Conservation (phyloP, 164 flowering plant genomes). For the Vitis vinifera region DNA sequence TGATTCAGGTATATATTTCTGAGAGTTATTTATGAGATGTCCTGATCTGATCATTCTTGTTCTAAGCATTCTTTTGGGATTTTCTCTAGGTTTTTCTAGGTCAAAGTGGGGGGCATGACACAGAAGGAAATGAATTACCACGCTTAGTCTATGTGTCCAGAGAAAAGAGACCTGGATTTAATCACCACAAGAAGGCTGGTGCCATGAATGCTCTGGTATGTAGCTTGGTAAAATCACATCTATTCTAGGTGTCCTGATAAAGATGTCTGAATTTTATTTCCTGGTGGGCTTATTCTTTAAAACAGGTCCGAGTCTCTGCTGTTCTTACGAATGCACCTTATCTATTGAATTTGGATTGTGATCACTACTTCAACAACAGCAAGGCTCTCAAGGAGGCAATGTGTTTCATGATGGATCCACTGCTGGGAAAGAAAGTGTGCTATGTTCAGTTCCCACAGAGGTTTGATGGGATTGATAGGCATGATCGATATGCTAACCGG, state of each 20-base stretch:
- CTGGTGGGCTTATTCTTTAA: not conserved
- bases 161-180: constrained; percentile 72
- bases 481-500: constrained; percentile 64
- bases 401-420: constrained; percentile 83
- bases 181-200: constrained; percentile 82
- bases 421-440: constrained; percentile 56
- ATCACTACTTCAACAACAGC: constrained; percentile 77
- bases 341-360: constrained; percentile 70
- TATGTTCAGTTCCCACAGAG: constrained; percentile 73
- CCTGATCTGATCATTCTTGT: too few relatives aligned
- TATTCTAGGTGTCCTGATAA: not conserved
- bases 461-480: constrained; percentile 62
- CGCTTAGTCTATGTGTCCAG: constrained; percentile 70
- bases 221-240: not conserved
- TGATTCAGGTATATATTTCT: constrained; percentile 57
- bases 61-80: not conserved
- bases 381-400: constrained; percentile 69
- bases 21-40: too few relatives aligned
- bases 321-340: constrained; percentile 68
- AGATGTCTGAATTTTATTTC: not conserved
- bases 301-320: constrained; percentile 71
- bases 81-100: constrained; percentile 60
- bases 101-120: constrained; percentile 62
- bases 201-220: constrained; percentile 81
- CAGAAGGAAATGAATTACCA: constrained; percentile 65